phyloP scores from a whole-genome alignment of 2,329 filamentous ascomycete genomes.

The Aspergillus melleus region DNA sequence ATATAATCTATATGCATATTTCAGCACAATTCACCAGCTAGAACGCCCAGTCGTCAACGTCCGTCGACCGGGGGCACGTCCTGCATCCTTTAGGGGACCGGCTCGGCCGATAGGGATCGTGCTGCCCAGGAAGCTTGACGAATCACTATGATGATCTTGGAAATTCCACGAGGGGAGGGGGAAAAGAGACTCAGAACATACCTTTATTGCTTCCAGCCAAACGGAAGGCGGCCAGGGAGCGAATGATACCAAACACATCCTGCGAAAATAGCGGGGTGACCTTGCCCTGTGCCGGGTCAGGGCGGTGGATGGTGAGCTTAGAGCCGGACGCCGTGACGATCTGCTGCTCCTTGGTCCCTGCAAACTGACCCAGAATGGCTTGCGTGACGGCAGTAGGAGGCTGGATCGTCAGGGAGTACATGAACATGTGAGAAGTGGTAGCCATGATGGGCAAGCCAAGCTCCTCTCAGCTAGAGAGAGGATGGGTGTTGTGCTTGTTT shows the following conservation, averaged over 20 bases:
- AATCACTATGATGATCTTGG: conserved; percentile 67
- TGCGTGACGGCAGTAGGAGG: conserved; percentile 85
- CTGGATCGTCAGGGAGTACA: conserved; percentile 96
- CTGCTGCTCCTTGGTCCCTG: conserved; percentile 95
- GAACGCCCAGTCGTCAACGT: conserved; percentile 29
- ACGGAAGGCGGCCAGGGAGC: conserved; percentile 82
- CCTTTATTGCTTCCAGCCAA: conserved; percentile 94
- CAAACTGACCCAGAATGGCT: conserved; percentile 91
- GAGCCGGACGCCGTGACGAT: conserved; percentile 93
- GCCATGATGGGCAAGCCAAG: conserved; percentile 66
- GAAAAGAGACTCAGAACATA: conserved; percentile 52
- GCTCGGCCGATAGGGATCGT: conserved; percentile 38
- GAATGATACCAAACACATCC: conserved; percentile 94
- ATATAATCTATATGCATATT: conserved; percentile 73
- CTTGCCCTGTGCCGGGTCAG: conserved; percentile 81
- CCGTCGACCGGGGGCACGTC: conserved; percentile 36
- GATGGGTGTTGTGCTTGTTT: conserved; percentile 14
- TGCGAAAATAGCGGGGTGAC: conserved; percentile 84
- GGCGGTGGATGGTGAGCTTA: conserved; percentile 80
- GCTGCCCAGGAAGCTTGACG: conserved; percentile 62
- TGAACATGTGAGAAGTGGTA: conserved; percentile 97
- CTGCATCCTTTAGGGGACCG: conserved; percentile 27
- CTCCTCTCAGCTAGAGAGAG: conserved; percentile 17
- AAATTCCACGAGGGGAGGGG: conserved; percentile 21
- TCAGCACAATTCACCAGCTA: conserved; percentile 42